A percentile compares a stretch with the other conserved stretches of the same genome.
phyloP scores from a whole-genome alignment of 2,329 filamentous ascomycete species.

The Phaeosphaeriaceae sp. region DNA sequence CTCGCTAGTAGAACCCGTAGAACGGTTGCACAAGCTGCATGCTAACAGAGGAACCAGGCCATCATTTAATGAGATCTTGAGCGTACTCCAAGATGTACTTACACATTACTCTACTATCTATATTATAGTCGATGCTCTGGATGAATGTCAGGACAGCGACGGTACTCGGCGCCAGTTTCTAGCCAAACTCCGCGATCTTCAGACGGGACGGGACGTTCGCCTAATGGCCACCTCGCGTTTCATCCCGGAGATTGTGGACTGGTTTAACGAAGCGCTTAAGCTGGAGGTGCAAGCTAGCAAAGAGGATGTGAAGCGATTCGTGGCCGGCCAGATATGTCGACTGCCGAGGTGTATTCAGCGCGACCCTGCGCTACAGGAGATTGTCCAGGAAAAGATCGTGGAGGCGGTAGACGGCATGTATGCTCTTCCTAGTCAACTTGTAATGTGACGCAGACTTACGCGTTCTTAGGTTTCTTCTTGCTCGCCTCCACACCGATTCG shows the following conservation, averaged over 20 bases:
- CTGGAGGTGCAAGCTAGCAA: conserved; percentile 30
- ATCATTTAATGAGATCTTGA: conserved; percentile 10
- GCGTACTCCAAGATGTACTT: conserved; percentile 2
- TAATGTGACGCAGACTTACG: conserved; percentile 16
- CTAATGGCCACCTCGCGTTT: conserved; percentile 22
- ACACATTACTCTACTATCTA: conserved; percentile 8
- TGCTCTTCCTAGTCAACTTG: conserved; percentile 23
- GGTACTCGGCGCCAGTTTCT: conserved; percentile 11
- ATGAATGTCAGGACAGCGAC: conserved; percentile 37
- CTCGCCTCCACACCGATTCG: conserved; percentile 16
- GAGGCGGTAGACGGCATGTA: too few relatives aligned
- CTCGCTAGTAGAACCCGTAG: neutral
- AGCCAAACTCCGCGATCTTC: conserved; percentile 2
- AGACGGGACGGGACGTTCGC: conserved; percentile 1
- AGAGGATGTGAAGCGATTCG: too few relatives aligned
- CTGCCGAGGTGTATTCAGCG: too few relatives aligned
- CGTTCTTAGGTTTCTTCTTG: too few relatives aligned
- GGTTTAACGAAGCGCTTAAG: conserved; percentile 9
- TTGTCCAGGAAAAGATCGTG: too few relatives aligned
- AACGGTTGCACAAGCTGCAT: conserved; percentile 10
- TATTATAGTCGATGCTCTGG: conserved; percentile 43
- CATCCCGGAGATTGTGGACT: conserved; percentile 21
- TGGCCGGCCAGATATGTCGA: too few relatives aligned
- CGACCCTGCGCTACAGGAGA: too few relatives aligned
- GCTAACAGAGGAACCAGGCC: conserved; percentile 6